phyloP scores from a whole-genome alignment of 2,329 filamentous ascomycete species.

The Diplodia scrobiculata region DNA sequence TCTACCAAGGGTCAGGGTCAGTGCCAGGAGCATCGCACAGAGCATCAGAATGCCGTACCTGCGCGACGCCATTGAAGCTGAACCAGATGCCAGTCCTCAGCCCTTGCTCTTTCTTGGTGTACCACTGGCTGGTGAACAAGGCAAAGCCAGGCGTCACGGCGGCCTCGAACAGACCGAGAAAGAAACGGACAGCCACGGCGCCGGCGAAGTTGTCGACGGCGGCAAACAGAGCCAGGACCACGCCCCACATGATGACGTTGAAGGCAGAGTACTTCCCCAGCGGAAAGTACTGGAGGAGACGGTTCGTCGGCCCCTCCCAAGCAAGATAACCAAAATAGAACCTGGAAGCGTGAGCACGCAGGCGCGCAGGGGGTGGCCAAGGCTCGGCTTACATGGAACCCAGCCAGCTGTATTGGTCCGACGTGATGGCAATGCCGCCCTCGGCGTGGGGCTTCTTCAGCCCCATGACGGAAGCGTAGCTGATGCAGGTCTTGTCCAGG shows the following conservation, averaged over 20 bases:
- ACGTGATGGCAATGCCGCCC: slow-evolving; percentile 51
- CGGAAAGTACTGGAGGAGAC: slow-evolving; percentile 64
- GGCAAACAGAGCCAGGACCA: slow-evolving; percentile 63
- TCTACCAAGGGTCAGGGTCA: slow-evolving; percentile 41
- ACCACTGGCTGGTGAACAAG: slow-evolving; percentile 71
- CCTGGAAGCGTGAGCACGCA: background rate
- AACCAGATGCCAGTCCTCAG: slow-evolving; percentile 68
- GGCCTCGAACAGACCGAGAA: slow-evolving; percentile 68
- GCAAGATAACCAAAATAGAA: slow-evolving; percentile 59
- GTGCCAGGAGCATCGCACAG: no score
- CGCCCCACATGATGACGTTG: slow-evolving; percentile 66
- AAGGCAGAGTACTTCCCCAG: slow-evolving; percentile 67
- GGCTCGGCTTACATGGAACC: slow-evolving; percentile 42
- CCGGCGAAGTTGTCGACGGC: slow-evolving; percentile 62
- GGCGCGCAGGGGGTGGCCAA: no score
- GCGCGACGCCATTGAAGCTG: slow-evolving; percentile 65
- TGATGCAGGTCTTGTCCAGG: slow-evolving; percentile 61
- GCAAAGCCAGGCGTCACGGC: slow-evolving; percentile 69
- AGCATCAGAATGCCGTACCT: slow-evolving; percentile 30
- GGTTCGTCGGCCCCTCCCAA: slow-evolving; percentile 68
- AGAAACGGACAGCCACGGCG: slow-evolving; percentile 66
- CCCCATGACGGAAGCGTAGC: slow-evolving; percentile 57
- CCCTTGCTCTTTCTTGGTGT: slow-evolving; percentile 69
- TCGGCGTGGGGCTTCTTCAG: slow-evolving; percentile 43
- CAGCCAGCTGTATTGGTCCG: slow-evolving; percentile 57